Conservation (phyloP, 768 basidiomycete genomes). For the Termitomyces sp. region DNA sequence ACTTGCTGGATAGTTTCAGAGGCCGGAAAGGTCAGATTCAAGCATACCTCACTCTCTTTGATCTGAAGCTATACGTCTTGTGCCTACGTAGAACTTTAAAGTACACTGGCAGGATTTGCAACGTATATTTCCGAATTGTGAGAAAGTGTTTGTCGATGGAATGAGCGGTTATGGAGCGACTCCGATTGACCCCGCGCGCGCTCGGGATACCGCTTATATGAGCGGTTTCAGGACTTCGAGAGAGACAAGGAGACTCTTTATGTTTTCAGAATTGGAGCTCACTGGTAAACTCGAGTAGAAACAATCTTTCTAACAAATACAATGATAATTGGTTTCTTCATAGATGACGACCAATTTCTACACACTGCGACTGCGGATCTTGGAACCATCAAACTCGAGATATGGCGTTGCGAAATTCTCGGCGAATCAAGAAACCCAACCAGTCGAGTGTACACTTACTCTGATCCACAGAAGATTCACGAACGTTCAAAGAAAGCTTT, state of each 20-base stretch:
- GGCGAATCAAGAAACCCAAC: neutral
- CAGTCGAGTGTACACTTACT: neutral
- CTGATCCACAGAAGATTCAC: slow-evolving; percentile 11
- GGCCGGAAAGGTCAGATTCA: slow-evolving; percentile 17
- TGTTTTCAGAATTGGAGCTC: slow-evolving; percentile 17
- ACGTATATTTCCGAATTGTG: neutral
- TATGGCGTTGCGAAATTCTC: neutral
- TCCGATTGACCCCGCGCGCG: neutral
- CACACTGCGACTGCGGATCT: slow-evolving; percentile 4
- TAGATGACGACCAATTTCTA: slow-evolving; percentile 19
- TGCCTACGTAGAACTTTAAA: slow-evolving; percentile 11
- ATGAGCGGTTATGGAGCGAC: neutral
- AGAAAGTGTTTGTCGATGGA: slow-evolving; percentile 13
- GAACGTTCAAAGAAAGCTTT: slow-evolving; percentile 16
- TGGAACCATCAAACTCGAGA: slow-evolving; percentile 13
- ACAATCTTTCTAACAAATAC: neutral
- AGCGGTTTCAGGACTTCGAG: neutral
- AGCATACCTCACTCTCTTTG: neutral
- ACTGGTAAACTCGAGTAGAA: slow-evolving; percentile 6
- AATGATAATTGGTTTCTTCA: neutral
- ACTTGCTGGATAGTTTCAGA: slow-evolving; percentile 24
- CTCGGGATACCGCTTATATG: neutral
- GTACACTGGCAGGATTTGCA: slow-evolving; percentile 13
- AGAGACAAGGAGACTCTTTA: slow-evolving; percentile 10
- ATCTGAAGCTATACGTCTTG: neutral